Evolutionary conservation across 768 basidiomycete species (phyloP).

Genomic region (Suillus tomentosus): DNA sequence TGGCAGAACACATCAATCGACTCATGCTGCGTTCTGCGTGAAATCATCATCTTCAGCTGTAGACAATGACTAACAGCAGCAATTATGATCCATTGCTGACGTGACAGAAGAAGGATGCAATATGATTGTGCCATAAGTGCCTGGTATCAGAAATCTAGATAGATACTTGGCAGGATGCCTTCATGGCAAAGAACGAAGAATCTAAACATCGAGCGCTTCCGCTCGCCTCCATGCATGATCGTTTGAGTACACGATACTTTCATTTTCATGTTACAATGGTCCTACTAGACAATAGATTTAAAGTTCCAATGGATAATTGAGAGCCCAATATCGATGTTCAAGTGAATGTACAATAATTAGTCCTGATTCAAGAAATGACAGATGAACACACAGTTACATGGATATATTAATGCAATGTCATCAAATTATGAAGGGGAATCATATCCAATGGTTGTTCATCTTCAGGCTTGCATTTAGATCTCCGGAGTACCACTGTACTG

Average conservation of each 20-base stretch:
- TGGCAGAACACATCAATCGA: not conserved
- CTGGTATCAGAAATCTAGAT: not conserved
- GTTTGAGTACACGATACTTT: not conserved
- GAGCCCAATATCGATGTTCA: not conserved
- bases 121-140: not conserved
- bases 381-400: not conserved
- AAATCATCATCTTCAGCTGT: not conserved
- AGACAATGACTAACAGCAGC: not conserved
- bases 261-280: not conserved
- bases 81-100: not conserved
- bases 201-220: not conserved
- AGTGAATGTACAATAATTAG: not conserved
- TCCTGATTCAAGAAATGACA: not conserved
- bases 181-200: not conserved
- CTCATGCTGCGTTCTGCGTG: not conserved
- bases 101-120: not conserved
- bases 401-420: not conserved
- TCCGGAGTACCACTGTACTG: conserved; percentile 30
- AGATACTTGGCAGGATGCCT: not conserved
- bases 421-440: not conserved
- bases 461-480: conserved; percentile 15
- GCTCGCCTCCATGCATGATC: not conserved
- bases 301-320: not conserved
- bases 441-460: not conserved
- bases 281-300: not conserved